Evolutionary conservation across 331 rosid genomes (phyloP).

Genomic region (Prunus yedoensis): DNA sequence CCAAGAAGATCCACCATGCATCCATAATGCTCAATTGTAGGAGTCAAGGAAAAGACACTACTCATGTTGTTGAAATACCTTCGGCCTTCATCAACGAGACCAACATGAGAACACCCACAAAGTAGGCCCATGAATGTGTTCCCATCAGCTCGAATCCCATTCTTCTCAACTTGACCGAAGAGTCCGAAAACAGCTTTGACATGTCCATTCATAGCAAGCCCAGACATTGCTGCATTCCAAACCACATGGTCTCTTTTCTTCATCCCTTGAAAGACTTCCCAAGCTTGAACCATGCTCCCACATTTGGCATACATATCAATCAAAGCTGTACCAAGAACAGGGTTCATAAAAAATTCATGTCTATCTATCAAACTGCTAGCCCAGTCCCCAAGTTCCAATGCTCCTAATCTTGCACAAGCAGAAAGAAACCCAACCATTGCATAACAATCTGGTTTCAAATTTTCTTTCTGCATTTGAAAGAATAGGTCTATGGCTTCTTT

Average conservation of each 20-base stretch:
- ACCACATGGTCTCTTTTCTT: conserved; percentile 21
- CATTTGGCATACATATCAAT: conserved; percentile 72
- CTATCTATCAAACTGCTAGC: conserved; percentile 47
- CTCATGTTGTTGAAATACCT: conserved; percentile 17
- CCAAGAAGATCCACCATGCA: conserved; percentile 35
- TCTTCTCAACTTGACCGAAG: conserved; percentile 22
- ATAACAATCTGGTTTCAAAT: conserved; percentile 53
- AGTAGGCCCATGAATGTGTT: conserved; percentile 31
- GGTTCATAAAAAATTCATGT: conserved; percentile 44
- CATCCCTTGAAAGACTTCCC: conserved; percentile 30
- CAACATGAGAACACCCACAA: conserved; percentile 32
- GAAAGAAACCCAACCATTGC: conserved; percentile 70
- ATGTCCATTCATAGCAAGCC: conserved; percentile 28
- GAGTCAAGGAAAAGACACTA: conserved; percentile 21
- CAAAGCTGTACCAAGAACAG: conserved; percentile 66
- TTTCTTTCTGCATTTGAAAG: conserved; percentile 56
- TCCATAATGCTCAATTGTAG: conserved; percentile 34
- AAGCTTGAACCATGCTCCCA: conserved; percentile 46
- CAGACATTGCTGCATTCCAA: conserved; percentile 28
- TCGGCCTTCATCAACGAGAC: conserved; percentile 24
- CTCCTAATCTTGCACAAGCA: conserved; percentile 68
- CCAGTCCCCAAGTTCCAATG: conserved; percentile 59
- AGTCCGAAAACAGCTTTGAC: conserved; percentile 20
- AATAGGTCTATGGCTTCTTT: conserved; percentile 57
- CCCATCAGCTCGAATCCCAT: conserved; percentile 17